Evolutionary conservation across 2,329 filamentous ascomycete species (phyloP).

Genomic region (Xenoacremonium recifei): DNA sequence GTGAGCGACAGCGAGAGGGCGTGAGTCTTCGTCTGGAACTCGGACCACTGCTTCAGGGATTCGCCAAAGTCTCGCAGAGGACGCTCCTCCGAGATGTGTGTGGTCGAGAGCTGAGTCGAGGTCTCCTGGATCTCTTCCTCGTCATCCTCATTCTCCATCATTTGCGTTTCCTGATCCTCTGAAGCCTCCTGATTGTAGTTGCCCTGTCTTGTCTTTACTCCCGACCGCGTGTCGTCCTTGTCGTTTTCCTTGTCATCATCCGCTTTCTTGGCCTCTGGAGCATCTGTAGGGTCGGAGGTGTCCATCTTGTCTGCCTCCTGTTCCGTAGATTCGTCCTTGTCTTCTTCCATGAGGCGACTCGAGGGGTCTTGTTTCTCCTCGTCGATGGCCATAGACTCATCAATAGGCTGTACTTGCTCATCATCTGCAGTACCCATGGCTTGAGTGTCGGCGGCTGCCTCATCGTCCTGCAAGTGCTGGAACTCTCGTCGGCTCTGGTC

Average conservation of each 20-base stretch:
- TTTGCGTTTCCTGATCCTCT: conserved; percentile 41
- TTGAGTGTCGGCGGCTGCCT: conserved; percentile 80
- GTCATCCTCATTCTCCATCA: conserved; percentile 48
- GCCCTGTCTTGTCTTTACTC: conserved; percentile 59
- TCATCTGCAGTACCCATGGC: conserved; percentile 85
- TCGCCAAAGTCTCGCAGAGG: conserved; percentile 49
- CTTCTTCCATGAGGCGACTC: conserved; percentile 52
- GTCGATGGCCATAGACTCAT: conserved; percentile 86
- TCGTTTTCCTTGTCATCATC: conserved; percentile 42
- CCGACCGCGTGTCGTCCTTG: conserved; percentile 55
- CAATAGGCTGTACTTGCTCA: conserved; percentile 81
- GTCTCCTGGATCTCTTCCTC: conserved; percentile 50
- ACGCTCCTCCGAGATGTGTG: conserved; percentile 58
- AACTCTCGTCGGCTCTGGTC: conserved; percentile 75
- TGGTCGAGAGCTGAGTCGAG: conserved; percentile 67
- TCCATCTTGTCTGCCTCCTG: conserved; percentile 47
- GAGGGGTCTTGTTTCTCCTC: conserved; percentile 57
- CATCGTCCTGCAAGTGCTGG: conserved; percentile 85
- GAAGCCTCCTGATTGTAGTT: conserved; percentile 54
- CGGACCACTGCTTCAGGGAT: conserved; percentile 75
- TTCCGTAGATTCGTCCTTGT: conserved; percentile 46
- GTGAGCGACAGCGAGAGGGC: conserved; percentile 85
- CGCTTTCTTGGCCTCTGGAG: conserved; percentile 39
- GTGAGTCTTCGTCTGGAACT: conserved; percentile 82
- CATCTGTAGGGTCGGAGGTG: conserved; percentile 31